Evolutionary conservation across 106 monocot genomes (phyloP), one percentile per base, ranked within the genome.

Genomic region (Ottelia alismoides): DNA sequence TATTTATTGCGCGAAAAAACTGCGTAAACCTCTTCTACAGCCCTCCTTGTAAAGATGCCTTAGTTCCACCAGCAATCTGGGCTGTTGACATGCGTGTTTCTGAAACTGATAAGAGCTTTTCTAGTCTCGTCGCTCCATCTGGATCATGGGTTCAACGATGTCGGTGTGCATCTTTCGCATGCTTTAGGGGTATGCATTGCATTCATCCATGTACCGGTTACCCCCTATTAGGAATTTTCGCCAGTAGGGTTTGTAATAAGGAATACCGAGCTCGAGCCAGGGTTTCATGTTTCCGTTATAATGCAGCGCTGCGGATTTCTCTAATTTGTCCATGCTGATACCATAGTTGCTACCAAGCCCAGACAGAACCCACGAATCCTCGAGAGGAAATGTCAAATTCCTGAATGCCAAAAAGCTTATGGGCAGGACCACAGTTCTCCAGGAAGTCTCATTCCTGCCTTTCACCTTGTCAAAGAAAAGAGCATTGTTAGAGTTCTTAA

Each of bases 241-340:
- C 63, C 63, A 64, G 23, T 52, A 40, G 1, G 24, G 1, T 35
- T 51, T 64, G 32, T 52, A 64, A 0, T 53, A 40, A 11, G 29
- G 50, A 20, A 64, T 52, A 0, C 51, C 63, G 12, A 61, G 19
- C 10, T 61, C 61, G 2, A 61, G 61, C 61, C 61, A 61, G 4
- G 61, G 61, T 14, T 61, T 64, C 63, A 64, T 51, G 25, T 64
- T 64, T 30, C 63, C 63, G 26, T 64, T 64, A 52, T 52, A 64
- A 43, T 64, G 63, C 0, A 64, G 51, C 2, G 53, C 52, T 3
- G 63, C 52, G 6, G 63, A 31, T 2, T 51, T 64, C 21, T 32
- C 2, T 21, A 64, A 9, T 5, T 20, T 40, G 20, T 31, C 20
- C 2, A 12, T 21, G 26, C 23, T 0, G 11, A 64, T 31, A n/a